Evolutionary conservation across 2,329 filamentous ascomycete species (phyloP), one percentile per base, ranked within the genome.

Genomic region (Apiospora pterosperma): DNA sequence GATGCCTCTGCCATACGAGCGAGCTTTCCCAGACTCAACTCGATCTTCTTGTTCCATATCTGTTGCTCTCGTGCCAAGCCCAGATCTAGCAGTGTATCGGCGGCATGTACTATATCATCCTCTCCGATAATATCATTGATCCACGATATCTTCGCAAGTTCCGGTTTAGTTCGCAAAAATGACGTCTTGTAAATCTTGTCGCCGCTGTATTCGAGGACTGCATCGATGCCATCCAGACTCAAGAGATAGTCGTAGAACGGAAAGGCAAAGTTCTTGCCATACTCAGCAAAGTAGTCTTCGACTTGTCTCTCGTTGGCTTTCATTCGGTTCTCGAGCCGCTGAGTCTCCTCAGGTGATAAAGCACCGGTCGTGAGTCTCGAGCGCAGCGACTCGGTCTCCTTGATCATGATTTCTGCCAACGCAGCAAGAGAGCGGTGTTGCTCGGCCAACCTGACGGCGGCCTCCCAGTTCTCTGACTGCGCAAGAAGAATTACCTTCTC

Each of bases 11-110:
- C 92, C 69, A 97, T 78, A 63, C 88, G 83, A 19, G 90, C 87
- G 59, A 99, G 84, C 77, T 97, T 98, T 39, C 92, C 91, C 42
- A 99, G 83, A 66, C 93, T 97, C 31, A 98, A 81, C 77, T 98
- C 91, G 38, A 97, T 92, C 76, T 96, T 96, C 80, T 97, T 96
- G 78, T 88, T 93, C 95, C 95, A 98, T 4, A 96, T 79, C 70
- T 94, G 90, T 62, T 88, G 85, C 76, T 97, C 94, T 63, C 88
- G 87, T 61, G 84, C 83, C 23, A 90, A 80, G 0, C 92, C 93
- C 23, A 94, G 83, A 8, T 87, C 81, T 52, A 91, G 81, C 59
- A 99, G 83, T 0, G 89, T 90, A 48, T 87, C 80, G 5, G 90
- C 89, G 12, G 95, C 94, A 64, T 87, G 85, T 14, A 86, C 82